Base-by-base conservation (phyloP, 345 rosid species). In the Gossypium stocksii region DNA sequence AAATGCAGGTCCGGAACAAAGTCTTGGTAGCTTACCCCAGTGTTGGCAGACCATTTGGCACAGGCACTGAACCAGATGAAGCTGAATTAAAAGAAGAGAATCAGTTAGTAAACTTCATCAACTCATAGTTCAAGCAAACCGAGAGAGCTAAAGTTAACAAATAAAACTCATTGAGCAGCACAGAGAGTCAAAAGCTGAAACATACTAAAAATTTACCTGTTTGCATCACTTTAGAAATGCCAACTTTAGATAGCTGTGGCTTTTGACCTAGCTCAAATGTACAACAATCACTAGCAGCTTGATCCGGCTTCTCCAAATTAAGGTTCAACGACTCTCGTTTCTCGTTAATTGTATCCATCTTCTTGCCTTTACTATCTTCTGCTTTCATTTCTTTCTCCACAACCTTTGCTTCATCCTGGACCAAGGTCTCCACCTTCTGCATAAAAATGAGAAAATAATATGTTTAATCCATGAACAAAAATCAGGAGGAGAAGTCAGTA, bases 241-340 rank as follows among this genome's bases (percentile, higher is more conserved):
- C 73, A 73, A 82, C 38, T 73, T 76, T 72, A 16, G 60, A 48
- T 14, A 64, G 80, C 45, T 76, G 80, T 72, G 74, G 80, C 44
- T 77, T 78, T 73, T 74, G 72, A 59, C 68, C 82, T 16, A 43
- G 75, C 4, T 74, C 84, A 45, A 71, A 64, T 53, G 65, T 77
- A 52, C 44, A 64, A 77, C 76, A 57, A 27, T 74, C 88, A 71
- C 73, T 80, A 49, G 54, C 66, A 34, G 71, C 82, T 29, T 41
- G 80, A 69, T 74, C 62, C 1, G 73, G 79, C 49, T 81, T 83
- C 80, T 82, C 85, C 44, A 82, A 70, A 80, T 85, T 86, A 77
- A 81, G 70, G 74, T 78, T 82, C 68, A 76, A 61, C 63, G 71
- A 78, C 70, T 80, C 75, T 10, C 66, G 54, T 19, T 79, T 84